Evolutionary conservation across 495 filamentous ascomycete species (phyloP), one percentile per base, ranked within the genome.

Genomic region (Aspergillus homomorphus): DNA sequence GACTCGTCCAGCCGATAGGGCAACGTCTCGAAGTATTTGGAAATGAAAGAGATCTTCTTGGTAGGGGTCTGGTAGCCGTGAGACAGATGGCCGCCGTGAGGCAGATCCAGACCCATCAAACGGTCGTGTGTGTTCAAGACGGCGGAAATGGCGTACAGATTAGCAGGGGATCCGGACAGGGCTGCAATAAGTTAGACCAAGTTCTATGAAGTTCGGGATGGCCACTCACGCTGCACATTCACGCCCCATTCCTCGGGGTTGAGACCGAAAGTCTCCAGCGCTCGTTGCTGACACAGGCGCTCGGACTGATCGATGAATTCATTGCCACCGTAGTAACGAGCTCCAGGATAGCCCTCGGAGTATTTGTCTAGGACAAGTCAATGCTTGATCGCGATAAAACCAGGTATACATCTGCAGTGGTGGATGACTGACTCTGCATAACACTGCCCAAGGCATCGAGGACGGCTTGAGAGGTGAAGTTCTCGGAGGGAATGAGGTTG

Each of bases 401-500:
- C 16, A 41, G 41, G 56, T 14, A 24, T 48, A 53, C 63, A 52
- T 69, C 59, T 2, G 50, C 45, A 41, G 23, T 15, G 43, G 51
- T 30, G 21, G 28, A 16, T 26, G 49, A 44, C 87, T 53, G 78
- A 94, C 90, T 98, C 77, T 98, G 93, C 94, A 98, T 98, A 23
- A 95, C 88, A 80, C 92, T 97, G 67, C 94, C 94, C 56, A 98
- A 78, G 9, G 93, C 92, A 83, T 98, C 94, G 41, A 97, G 84
- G 12, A 98, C 94, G 20, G 94, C 91, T 71, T 97, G 91, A 16
- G 94, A 97, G 10, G 94, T 98, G 73, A 98, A 98, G 77, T 98
- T 98, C 76, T 98, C 94, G 20, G 94, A 98, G 16, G 94, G 94
- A 60, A 98, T 98, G 55, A 98, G 84, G 77, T 98, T 98, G 74